phyloP scores from a whole-genome alignment of 805 yeast genomes.

The Schizosaccharomyces osmophilus region DNA sequence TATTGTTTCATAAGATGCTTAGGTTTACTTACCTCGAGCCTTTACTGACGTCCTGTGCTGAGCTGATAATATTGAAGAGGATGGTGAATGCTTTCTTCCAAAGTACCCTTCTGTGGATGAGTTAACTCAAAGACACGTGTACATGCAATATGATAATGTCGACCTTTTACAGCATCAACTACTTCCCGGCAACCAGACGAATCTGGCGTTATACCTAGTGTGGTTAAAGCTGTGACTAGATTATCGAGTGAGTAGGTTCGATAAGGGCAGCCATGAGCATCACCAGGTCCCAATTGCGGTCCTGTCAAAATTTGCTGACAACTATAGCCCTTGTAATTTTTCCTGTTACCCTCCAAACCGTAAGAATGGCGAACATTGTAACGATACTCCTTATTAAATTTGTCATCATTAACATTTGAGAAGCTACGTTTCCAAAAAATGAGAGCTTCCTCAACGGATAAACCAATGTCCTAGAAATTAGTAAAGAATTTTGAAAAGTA shows the following conservation, averaged over 20 bases:
- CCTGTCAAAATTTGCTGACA: slow-evolving; percentile 54
- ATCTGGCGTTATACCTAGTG: slow-evolving; percentile 40
- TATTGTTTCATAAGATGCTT: too few relatives aligned
- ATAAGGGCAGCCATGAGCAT: slow-evolving; percentile 84
- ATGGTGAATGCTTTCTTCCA: slow-evolving; percentile 44
- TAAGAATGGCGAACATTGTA: slow-evolving; percentile 75
- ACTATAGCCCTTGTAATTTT: slow-evolving; percentile 64
- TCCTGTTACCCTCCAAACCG: slow-evolving; percentile 77
- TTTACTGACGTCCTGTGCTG: neutral
- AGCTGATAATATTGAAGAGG: slow-evolving; percentile 55
- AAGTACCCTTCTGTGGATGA: slow-evolving; percentile 17
- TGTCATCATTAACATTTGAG: slow-evolving; percentile 39
- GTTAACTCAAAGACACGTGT: slow-evolving; percentile 66
- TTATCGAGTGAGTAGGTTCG: slow-evolving; percentile 47
- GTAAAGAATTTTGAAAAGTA: neutral
- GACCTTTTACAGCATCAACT: slow-evolving; percentile 38
- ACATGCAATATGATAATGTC: slow-evolving; percentile 68
- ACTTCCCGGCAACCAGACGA: slow-evolving; percentile 29
- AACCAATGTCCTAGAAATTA: slow-evolving; percentile 38
- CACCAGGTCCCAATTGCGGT: slow-evolving; percentile 41
- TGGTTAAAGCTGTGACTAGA: slow-evolving; percentile 28
- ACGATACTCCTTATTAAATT: slow-evolving; percentile 65
- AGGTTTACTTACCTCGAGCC: neutral
- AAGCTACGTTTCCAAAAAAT: slow-evolving; percentile 64
- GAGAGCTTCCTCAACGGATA: slow-evolving; percentile 66